These are phyloP conservation scores for Fusarium sp. DNA, from an alignment of 2,329 filamentous ascomycete genomes.

Conservation along the genomic window DNA sequence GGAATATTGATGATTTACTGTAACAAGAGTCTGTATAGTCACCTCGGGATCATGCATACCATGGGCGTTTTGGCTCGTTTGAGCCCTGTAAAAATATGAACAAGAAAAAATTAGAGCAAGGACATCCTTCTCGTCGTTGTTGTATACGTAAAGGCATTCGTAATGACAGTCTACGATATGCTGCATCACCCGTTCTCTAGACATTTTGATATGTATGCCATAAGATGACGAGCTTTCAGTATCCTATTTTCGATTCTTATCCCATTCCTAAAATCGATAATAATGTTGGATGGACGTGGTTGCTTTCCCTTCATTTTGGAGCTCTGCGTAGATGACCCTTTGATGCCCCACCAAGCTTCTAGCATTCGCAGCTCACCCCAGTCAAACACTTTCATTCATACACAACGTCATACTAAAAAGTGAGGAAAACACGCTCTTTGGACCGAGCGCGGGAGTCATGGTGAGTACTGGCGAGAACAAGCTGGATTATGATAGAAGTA, in stretches of 20 bases:
- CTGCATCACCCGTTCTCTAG: not conserved
- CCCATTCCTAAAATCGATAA: not conserved
- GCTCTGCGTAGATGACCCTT: slow-evolving; percentile 30
- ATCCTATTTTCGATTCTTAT: not conserved
- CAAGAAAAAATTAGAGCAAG: slow-evolving; percentile 21
- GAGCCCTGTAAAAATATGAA: slow-evolving; percentile 50
- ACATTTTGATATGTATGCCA: not conserved
- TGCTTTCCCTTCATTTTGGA: slow-evolving; percentile 7
- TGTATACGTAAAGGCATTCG: not conserved
- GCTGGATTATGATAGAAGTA: not conserved
- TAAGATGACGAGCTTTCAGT: not conserved
- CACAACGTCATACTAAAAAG: slow-evolving; percentile 44
- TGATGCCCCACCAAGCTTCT: slow-evolving; percentile 38
- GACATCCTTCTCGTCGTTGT: not conserved
- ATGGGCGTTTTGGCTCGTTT: slow-evolving; percentile 51
- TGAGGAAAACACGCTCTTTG: slow-evolving; percentile 12
- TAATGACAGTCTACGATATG: not conserved
- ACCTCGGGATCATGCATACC: slow-evolving; percentile 50
- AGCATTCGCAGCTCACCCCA: slow-evolving; percentile 27
- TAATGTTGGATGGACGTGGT: not conserved
- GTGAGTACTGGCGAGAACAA: slow-evolving; percentile 32
- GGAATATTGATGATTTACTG: slow-evolving; percentile 43
- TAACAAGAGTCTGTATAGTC: slow-evolving; percentile 51
- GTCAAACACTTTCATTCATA: slow-evolving; percentile 40
- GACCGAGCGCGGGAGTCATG: slow-evolving; percentile 40